Percentiles rank a stretch among this genome's conserved stretches.
Evolutionary conservation across 345 rosid species (phyloP).

Genomic region (Mangifera indica): DNA sequence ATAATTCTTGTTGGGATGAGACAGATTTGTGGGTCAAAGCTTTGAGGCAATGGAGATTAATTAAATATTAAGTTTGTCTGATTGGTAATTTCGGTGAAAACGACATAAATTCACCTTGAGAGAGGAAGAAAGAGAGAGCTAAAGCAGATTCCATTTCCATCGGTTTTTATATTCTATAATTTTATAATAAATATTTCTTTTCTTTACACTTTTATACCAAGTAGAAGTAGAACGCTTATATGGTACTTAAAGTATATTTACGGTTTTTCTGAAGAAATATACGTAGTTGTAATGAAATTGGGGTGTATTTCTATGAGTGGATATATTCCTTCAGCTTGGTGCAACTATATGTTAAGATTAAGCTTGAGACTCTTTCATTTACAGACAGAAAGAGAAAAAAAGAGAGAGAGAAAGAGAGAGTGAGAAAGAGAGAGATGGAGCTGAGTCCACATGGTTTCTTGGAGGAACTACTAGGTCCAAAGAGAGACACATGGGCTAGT

Average conservation of each 20-base stretch:
- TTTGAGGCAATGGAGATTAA: constrained; percentile 26
- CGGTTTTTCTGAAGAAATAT: no score
- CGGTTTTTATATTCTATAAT: constrained; percentile 11
- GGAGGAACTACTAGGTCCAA: constrained; percentile 69
- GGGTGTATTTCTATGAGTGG: no score
- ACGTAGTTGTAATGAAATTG: no score
- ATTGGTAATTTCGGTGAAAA: constrained; percentile 39
- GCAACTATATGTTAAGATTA: constrained; percentile 19
- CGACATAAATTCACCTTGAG: constrained; percentile 40
- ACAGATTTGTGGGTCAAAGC: constrained; percentile 49
- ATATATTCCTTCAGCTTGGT: constrained; percentile 25
- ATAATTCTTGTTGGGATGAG: constrained; percentile 22
- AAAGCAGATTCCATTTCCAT: constrained; percentile 42
- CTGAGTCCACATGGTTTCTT: constrained; percentile 60
- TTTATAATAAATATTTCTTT: no score
- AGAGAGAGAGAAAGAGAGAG: constrained; percentile 7
- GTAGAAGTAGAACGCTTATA: no score
- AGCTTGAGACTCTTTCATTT: not conserved
- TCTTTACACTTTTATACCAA: no score
- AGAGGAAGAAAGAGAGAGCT: constrained; percentile 12
- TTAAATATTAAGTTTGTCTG: constrained; percentile 37
- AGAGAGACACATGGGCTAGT: constrained; percentile 43
- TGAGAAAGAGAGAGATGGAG: constrained; percentile 50
- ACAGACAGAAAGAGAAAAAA: not conserved
- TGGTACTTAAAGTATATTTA: no score